Conservation (phyloP, 1,284 basidiomycete genomes). For the Ceratobasidium sp. region DNA sequence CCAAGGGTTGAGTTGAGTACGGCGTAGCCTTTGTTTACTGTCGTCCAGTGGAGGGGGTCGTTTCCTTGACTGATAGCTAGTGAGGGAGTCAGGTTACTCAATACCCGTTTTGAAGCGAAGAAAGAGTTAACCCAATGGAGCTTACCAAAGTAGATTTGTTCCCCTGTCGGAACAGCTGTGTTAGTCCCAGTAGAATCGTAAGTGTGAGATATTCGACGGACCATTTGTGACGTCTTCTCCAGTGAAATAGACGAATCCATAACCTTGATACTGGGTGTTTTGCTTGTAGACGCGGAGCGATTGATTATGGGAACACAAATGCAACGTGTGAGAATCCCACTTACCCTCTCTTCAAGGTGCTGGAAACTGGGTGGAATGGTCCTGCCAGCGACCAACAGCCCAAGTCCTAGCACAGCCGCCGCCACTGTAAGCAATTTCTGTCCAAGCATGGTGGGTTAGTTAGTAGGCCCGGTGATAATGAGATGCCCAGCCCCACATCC, state of each 20-base stretch:
- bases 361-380: slow-evolving; percentile 25
- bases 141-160: slow-evolving; percentile 38
- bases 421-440: slow-evolving; percentile 10
- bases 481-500: neutral
- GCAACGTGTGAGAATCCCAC: neutral
- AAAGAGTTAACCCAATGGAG: neutral
- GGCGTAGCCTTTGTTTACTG: slow-evolving; percentile 13
- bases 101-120: neutral
- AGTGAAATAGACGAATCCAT: slow-evolving; percentile 38
- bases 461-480: neutral
- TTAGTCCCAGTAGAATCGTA: neutral
- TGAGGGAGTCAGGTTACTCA: neutral
- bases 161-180: slow-evolving; percentile 10
- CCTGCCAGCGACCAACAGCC: slow-evolving; percentile 11
- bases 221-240: slow-evolving; percentile 35
- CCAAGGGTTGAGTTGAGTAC: slow-evolving; percentile 28
- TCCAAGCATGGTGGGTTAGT: slow-evolving; percentile 4
- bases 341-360: slow-evolving; percentile 26
- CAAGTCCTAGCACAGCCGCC: slow-evolving; percentile 3
- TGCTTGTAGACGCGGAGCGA: slow-evolving; percentile 1
- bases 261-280: slow-evolving; percentile 38
- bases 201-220: neutral
- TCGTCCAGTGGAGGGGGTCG: slow-evolving; percentile 23
- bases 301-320: neutral
- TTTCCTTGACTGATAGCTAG: slow-evolving; percentile 35